These are phyloP conservation scores for Blastosporella zonata DNA, from an alignment of 1,284 basidiomycete species.

Conservation along the genomic window DNA sequence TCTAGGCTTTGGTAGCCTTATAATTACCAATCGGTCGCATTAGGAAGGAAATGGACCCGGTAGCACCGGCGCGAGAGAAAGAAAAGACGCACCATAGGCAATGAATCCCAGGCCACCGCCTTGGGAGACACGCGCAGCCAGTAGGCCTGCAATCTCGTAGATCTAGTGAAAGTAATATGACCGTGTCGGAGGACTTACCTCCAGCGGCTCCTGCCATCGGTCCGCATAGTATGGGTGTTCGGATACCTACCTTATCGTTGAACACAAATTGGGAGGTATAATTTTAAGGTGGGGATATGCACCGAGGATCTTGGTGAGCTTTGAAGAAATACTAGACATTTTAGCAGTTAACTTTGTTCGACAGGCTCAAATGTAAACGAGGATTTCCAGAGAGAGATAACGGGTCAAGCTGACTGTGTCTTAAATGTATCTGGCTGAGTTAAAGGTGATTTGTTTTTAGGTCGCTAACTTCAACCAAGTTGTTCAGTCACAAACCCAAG, in stretches of 20 bases:
- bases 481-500: conserved; percentile 11
- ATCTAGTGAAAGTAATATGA: not conserved
- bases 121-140: conserved; percentile 60
- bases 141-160: conserved; percentile 32
- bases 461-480: not conserved
- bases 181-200: conserved; percentile 26
- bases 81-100: conserved; percentile 42
- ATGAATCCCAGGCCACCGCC: conserved; percentile 74
- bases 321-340: conserved; percentile 22
- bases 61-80: not conserved
- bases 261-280: not conserved
- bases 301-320: conserved; percentile 21
- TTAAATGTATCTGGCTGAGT: not conserved
- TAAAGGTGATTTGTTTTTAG: not conserved
- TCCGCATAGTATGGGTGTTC: conserved; percentile 56
- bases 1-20: conserved; percentile 45
- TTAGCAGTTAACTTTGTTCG: not conserved
- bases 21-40: conserved; percentile 3
- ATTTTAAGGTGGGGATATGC: not conserved
- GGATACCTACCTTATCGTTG: conserved; percentile 36
- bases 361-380: too few species aligned
- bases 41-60: conserved; percentile 3
- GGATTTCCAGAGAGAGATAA: not conserved
- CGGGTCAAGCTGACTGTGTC: not conserved
- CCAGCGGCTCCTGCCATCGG: conserved; percentile 70